These are phyloP conservation scores for Monosporascus sp. DNA, from an alignment of 2,329 filamentous ascomycete species.

Conservation along the genomic window DNA sequence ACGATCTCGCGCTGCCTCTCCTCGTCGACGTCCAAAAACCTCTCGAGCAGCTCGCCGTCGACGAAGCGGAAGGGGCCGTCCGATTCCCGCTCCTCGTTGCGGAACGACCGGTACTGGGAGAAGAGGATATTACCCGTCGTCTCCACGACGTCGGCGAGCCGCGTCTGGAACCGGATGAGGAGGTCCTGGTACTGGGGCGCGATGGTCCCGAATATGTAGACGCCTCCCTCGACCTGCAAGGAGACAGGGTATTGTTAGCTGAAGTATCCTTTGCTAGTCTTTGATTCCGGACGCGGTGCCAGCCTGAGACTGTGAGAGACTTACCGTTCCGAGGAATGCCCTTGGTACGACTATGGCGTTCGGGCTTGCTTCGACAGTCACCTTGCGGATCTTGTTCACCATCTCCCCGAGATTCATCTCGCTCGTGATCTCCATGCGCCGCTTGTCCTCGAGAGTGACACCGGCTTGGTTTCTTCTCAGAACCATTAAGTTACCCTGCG, in stretches of 20 bases:
- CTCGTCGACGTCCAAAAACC: slow-evolving; percentile 69
- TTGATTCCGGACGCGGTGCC: background rate
- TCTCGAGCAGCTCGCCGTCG: slow-evolving; percentile 85
- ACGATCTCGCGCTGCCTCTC: slow-evolving; percentile 48
- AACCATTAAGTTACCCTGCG: slow-evolving; percentile 81
- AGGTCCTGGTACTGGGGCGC: slow-evolving; percentile 67
- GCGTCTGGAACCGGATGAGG: slow-evolving; percentile 73
- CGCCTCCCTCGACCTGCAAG: slow-evolving; percentile 75
- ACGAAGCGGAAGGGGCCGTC: slow-evolving; percentile 82
- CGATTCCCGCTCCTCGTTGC: slow-evolving; percentile 62
- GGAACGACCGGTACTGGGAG: slow-evolving; percentile 74
- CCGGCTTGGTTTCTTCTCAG: slow-evolving; percentile 68
- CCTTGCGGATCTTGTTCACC: slow-evolving; percentile 78
- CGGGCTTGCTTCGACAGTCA: slow-evolving; percentile 60
- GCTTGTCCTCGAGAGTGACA: slow-evolving; percentile 67
- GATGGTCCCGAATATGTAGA: slow-evolving; percentile 86
- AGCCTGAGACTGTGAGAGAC: slow-evolving; percentile 24
- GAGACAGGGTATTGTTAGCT: slow-evolving; percentile 11
- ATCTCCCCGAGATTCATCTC: slow-evolving; percentile 88
- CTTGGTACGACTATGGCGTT: slow-evolving; percentile 68
- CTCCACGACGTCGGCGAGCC: slow-evolving; percentile 60
- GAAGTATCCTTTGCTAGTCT: background rate
- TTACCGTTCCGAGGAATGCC: slow-evolving; percentile 84
- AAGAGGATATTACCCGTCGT: slow-evolving; percentile 73
- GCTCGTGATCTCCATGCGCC: slow-evolving; percentile 64